Evolutionary conservation across 768 basidiomycete genomes (phyloP).

Genomic region (Lenzites betulinus): DNA sequence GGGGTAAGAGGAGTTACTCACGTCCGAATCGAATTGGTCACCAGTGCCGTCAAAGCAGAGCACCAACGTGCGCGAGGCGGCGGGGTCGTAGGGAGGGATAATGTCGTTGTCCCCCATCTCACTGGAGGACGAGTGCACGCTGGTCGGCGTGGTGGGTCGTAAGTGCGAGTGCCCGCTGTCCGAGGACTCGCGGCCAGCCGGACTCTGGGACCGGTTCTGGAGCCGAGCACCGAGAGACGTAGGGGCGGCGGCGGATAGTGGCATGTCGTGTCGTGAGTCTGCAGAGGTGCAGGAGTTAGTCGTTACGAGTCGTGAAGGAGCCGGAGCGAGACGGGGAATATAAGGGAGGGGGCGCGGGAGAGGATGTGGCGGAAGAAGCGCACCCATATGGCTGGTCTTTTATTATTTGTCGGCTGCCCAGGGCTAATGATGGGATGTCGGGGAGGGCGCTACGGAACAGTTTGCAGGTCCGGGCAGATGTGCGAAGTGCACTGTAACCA

Average conservation of each 20-base stretch:
- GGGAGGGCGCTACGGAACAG: background rate
- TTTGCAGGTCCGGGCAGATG: background rate
- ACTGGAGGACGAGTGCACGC: conserved; percentile 15
- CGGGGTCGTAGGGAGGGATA: conserved; percentile 26
- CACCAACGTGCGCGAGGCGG: conserved; percentile 51
- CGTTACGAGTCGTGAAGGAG: conserved; percentile 15
- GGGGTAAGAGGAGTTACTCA: conserved; percentile 31
- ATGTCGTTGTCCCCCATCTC: conserved; percentile 21
- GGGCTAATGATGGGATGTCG: conserved; percentile 5
- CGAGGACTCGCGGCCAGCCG: background rate
- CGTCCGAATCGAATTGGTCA: conserved; percentile 70
- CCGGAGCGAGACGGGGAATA: background rate
- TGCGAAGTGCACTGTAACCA: background rate
- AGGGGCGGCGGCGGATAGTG: background rate
- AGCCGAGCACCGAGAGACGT: background rate
- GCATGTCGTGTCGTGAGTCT: conserved; percentile 15
- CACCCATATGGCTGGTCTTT: conserved; percentile 5
- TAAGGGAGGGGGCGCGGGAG: background rate
- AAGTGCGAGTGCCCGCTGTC: conserved; percentile 8
- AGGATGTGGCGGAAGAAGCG: background rate
- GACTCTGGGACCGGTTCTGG: background rate
- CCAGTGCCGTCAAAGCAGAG: conserved; percentile 72
- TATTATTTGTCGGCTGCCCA: conserved; percentile 1
- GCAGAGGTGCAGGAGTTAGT: background rate
- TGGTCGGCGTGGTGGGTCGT: conserved; percentile 16